These are phyloP conservation scores for Boletus vinaceobasis DNA, from an alignment of 768 basidiomycete species.

Conservation along the genomic window DNA sequence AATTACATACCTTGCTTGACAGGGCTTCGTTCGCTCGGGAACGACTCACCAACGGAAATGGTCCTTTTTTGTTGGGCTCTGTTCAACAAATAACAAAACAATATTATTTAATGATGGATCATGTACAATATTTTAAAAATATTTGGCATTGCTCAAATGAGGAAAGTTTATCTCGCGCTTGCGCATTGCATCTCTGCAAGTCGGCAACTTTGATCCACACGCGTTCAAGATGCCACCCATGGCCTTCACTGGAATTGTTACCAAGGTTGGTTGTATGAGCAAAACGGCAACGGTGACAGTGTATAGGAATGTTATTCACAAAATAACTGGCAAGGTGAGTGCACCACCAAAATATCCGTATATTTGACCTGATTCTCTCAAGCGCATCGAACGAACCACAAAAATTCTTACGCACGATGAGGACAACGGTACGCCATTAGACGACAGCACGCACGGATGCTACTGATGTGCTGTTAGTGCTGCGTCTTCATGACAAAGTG, in stretches of 20 bases:
- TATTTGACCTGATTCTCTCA: constrained; percentile 3
- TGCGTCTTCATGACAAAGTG: constrained; percentile 68
- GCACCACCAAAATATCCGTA: background rate
- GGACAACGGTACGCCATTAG: constrained; percentile 51
- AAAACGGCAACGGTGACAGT: constrained; percentile 86
- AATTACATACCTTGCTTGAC: too few species aligned
- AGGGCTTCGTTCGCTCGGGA: too few species aligned
- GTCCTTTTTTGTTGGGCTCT: too few species aligned
- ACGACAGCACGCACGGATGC: background rate
- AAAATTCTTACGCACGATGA: constrained; percentile 80
- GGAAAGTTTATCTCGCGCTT: background rate
- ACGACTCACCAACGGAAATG: too few species aligned
- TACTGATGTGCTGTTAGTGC: constrained; percentile 37
- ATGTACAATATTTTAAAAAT: too few species aligned
- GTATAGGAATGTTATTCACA: constrained; percentile 68
- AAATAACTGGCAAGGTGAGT: constrained; percentile 71
- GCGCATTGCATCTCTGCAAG: background rate
- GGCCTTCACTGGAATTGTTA: constrained; percentile 69
- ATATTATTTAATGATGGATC: too few species aligned
- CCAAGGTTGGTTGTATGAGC: constrained; percentile 78
- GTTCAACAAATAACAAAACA: too few species aligned
- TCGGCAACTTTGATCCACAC: background rate
- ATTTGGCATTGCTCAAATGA: background rate
- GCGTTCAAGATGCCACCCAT: constrained; percentile 65
- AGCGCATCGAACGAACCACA: constrained; percentile 74